Evolutionary conservation across 2,329 filamentous ascomycete genomes (phyloP).

Genomic region (Aspergillus latus): DNA sequence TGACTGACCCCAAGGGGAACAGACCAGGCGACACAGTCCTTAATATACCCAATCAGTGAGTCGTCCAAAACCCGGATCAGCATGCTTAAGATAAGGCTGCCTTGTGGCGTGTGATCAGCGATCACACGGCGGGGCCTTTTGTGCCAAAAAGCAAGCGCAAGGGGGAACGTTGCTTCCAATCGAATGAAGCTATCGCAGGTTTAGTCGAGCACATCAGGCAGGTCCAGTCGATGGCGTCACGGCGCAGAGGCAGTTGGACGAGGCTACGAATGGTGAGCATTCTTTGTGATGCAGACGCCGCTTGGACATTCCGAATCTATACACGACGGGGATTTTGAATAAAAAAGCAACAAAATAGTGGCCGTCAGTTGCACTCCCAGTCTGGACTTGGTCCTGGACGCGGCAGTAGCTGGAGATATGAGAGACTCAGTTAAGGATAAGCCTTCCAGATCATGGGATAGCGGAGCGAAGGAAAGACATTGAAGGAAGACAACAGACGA

Average conservation of each 20-base stretch:
- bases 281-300: neutral
- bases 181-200: neutral
- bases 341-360: too few relatives aligned
- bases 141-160: slow-evolving; percentile 1
- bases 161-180: neutral
- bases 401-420: too few relatives aligned
- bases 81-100: slow-evolving; percentile 6
- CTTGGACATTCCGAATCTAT: slow-evolving; percentile 9
- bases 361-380: too few relatives aligned
- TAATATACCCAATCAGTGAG: neutral
- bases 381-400: neutral
- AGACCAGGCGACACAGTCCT: neutral
- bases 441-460: neutral
- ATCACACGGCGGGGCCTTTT: neutral
- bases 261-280: slow-evolving; percentile 1
- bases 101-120: slow-evolving; percentile 6
- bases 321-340: too few relatives aligned
- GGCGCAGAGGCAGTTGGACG: neutral
- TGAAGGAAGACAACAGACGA: neutral
- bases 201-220: neutral
- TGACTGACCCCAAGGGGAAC: neutral
- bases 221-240: slow-evolving; percentile 7
- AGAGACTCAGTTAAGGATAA: too few relatives aligned
- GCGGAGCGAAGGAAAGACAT: too few relatives aligned
- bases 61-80: neutral